phyloP scores from a whole-genome alignment of 2,329 filamentous ascomycete genomes.

The Epichloe aotearoae region DNA sequence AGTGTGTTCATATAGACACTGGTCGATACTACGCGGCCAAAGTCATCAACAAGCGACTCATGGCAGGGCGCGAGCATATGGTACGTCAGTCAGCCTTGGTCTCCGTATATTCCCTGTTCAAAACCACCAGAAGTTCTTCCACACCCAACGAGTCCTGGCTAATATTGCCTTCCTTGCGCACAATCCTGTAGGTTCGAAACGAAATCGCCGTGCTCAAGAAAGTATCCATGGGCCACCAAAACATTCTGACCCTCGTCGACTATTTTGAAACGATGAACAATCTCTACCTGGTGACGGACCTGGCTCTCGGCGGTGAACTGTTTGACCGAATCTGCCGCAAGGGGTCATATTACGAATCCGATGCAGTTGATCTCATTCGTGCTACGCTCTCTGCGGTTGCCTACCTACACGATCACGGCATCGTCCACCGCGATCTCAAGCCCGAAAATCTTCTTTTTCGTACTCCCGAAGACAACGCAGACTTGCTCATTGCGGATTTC shows the following conservation, averaged over 20 bases:
- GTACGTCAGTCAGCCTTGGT: slow-evolving; percentile 37
- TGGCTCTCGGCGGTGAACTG: slow-evolving; percentile 88
- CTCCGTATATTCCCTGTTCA: background rate
- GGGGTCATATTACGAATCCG: slow-evolving; percentile 95
- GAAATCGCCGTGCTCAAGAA: slow-evolving; percentile 95
- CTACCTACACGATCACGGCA: slow-evolving; percentile 96
- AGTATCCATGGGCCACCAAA: slow-evolving; percentile 98
- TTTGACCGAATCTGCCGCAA: slow-evolving; percentile 99
- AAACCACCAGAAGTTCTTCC: background rate
- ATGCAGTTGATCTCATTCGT: slow-evolving; percentile 88
- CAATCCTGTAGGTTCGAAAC: slow-evolving; percentile 60
- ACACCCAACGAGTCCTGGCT: background rate
- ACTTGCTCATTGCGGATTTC: slow-evolving; percentile 94
- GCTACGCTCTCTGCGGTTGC: slow-evolving; percentile 94
- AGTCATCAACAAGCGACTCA: slow-evolving; percentile 96
- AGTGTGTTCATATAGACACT: slow-evolving; percentile 97
- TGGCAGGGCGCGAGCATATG: slow-evolving; percentile 98
- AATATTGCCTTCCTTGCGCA: background rate
- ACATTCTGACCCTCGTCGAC: slow-evolving; percentile 93
- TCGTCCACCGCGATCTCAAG: slow-evolving; percentile 95
- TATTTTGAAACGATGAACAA: slow-evolving; percentile 99
- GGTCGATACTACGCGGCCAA: slow-evolving; percentile 97
- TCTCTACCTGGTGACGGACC: slow-evolving; percentile 92
- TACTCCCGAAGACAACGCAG: slow-evolving; percentile 94
- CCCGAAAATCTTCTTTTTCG: slow-evolving; percentile 95